Percentiles rank a stretch among this genome's conserved stretches.
These are phyloP conservation scores for Rhizopogon vinicolor DNA, from an alignment of 768 basidiomycete species.

Conservation along the genomic window DNA sequence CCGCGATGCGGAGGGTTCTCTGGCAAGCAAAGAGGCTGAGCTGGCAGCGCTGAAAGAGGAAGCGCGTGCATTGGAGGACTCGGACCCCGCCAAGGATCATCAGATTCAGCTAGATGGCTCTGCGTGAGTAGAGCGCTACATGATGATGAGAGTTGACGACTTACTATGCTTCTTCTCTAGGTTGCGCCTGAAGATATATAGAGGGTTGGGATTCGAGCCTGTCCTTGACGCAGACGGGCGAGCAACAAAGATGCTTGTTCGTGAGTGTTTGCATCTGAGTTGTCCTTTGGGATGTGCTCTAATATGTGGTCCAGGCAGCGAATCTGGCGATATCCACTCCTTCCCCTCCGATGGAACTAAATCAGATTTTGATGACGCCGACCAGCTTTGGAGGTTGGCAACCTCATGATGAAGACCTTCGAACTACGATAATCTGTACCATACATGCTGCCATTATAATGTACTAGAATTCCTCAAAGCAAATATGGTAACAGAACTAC, in stretches of 20 bases:
- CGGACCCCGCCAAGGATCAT: conserved; percentile 71
- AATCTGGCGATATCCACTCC: conserved; percentile 37
- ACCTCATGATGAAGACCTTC: conserved; percentile 18
- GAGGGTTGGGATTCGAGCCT: conserved; percentile 68
- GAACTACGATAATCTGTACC: background rate
- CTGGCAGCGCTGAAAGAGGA: conserved; percentile 65
- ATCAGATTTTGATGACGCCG: conserved; percentile 23
- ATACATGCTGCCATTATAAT: background rate
- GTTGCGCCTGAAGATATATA: conserved; percentile 63
- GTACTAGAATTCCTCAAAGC: no score
- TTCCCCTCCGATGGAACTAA: conserved; percentile 23
- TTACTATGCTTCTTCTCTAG: conserved; percentile 30
- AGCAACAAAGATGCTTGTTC: conserved; percentile 59
- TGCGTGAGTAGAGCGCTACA: conserved; percentile 39
- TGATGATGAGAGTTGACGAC: background rate
- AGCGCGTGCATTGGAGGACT: conserved; percentile 53
- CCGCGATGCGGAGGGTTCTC: conserved; percentile 61
- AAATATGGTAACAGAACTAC: no score
- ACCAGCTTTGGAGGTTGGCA: conserved; percentile 32
- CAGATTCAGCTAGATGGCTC: conserved; percentile 64
- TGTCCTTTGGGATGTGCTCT: background rate
- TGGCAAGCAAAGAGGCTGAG: conserved; percentile 68
- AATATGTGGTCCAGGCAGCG: conserved; percentile 33
- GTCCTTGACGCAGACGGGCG: conserved; percentile 48
- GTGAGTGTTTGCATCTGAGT: conserved; percentile 37